Base-by-base conservation (phyloP, 441 rosid genomes). In the Breynia disticha region DNA sequence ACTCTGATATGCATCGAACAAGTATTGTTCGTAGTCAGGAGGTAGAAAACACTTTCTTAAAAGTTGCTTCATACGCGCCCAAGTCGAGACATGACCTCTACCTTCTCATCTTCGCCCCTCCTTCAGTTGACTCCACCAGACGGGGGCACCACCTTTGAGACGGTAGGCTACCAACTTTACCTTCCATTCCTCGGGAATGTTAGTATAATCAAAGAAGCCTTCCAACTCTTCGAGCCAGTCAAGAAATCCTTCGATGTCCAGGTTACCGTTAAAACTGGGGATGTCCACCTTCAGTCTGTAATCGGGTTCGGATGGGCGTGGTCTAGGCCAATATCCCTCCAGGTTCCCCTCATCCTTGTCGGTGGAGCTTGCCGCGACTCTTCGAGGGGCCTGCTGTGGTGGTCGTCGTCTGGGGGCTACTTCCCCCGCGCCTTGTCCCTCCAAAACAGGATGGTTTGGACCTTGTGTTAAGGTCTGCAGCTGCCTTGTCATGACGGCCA, bases 201-300 rank as follows among this genome's bases (percentile, higher is more conserved):
- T 50, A 14, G 17, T 37, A n/a, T 52, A 52, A 0, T 54, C 22
- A 32, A 59, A 65, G 19, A 59, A 59, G 1, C 38, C 15, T 0
- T 59, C 56, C 1, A 65, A 60, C 7, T 39, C 24, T 1, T 14
- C 10, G 1, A 59, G 0, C 65, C 52, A 59, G 53, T 65, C 50
- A 0, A 60, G 16, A 14, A 57, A 50, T 1, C 48, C 63, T 21
- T 58, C 58, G 15, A 63, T 51, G 20, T 45, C 18, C 12, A 63
- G 17, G 11, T 56, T 14, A 0, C 62, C 52, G 9, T 12, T n/a
- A 46, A 63, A 56, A n/a, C n/a, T n/a, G n/a, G n/a, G n/a, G n/a
- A n/a, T n/a, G n/a, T n/a, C n/a, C n/a, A n/a, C n/a, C n/a, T n/a
- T n/a, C n/a, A n/a, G n/a, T n/a, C n/a, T n/a, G n/a, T n/a, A n/a